Base-by-base conservation (phyloP, 352 stramenopile species). In the Phytophthora kernoviae region DNA sequence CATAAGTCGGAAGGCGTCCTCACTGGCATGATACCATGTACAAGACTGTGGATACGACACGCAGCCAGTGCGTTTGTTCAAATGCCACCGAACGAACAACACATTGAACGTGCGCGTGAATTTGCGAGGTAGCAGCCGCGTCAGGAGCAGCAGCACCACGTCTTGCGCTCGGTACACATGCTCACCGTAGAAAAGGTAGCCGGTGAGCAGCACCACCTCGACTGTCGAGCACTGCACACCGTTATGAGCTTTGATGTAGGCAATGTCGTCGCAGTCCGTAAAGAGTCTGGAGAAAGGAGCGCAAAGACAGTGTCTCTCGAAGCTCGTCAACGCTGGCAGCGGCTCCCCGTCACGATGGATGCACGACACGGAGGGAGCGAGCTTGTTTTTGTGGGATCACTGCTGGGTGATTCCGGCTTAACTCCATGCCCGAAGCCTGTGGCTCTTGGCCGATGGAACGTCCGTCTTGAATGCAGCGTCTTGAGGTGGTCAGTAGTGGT, bases 51-150 rank as follows among this genome's bases (percentile, higher is more conserved):
- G 47, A 49, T 58, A 49, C 11, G 37, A 52, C 15, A 68, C 59
- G 5, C 26, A 22, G 30, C 45, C 52, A 2, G 36, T 39, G 20
- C 42, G 18, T 49, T 52, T 37, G 55, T 58, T 48, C 26, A 68
- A 4, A n/a, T 52, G 22, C 51, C 59, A 68, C 15, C 62, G 49
- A 6, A 70, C n/a, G 49, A 70, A 46, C 4, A 70, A 24, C 5
- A 70, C 42, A 40, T 70, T 70, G 49, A 70, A 65, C 4, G 43
- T 65, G n/a, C 55, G 50, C 2, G 54, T 57, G n/a, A 70, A 43
- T 34, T 52, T 57, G 9, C 37, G 32, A 5, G 55, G 55, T 24
- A 70, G 15, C 11, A 70, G 7, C 14, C 61, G 54, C 20, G 52
- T 39, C 7, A 61, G 4, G 1, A 70, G 30, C 21, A 70, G 41